Base-by-base conservation (phyloP, 768 basidiomycete genomes). In the Russula virescens region DNA sequence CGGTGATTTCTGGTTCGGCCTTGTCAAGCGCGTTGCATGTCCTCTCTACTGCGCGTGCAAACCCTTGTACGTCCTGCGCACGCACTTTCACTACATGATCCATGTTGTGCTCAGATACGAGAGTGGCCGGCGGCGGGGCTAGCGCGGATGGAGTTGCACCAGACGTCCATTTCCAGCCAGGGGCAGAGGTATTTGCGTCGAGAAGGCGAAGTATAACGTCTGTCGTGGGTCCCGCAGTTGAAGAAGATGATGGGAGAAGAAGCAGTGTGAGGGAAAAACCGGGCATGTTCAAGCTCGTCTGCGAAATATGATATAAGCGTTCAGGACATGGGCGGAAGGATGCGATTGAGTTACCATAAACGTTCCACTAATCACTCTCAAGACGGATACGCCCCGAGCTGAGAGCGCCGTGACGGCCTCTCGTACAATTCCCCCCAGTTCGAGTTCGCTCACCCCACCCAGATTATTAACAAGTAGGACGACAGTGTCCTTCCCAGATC, bases 211-310 rank as follows among this genome's bases (percentile, higher is more conserved):
- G 78, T 53, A 93, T 70, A 2, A 79, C 60, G 46, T 76, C 72
- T 2, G 74, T 60, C 7, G 75, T 69, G 8, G 81, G 77, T 1
- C 76, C 73, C 42, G 72, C 69, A 1, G 73, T 59, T 26, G 80
- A 79, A 45, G 75, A 64, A 49, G 74, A 53, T 34, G 75, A 70
- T 0, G 94, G 89, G 11, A 96, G 82, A 10, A 91, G 81, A 18
- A 94, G 78, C 19, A 94, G 79, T 1, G 91, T 89, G 63, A 96
- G 76, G 18, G 91, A 94, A 72, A 95, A 91, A 2, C 94, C 94
- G 34, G 92, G 90, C 90, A 94, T 94, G 74, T 93, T 94, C 66
- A 96, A 80, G 61, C 88, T 91, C 25, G 91, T 94, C 92, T 88
- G 72, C 53, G 50, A 46, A 45, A n/a, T 45, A 21, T 52, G 34